These are phyloP conservation scores for Nitzschia palea DNA, from an alignment of 108 stramenopile species.

Conservation along the genomic window DNA sequence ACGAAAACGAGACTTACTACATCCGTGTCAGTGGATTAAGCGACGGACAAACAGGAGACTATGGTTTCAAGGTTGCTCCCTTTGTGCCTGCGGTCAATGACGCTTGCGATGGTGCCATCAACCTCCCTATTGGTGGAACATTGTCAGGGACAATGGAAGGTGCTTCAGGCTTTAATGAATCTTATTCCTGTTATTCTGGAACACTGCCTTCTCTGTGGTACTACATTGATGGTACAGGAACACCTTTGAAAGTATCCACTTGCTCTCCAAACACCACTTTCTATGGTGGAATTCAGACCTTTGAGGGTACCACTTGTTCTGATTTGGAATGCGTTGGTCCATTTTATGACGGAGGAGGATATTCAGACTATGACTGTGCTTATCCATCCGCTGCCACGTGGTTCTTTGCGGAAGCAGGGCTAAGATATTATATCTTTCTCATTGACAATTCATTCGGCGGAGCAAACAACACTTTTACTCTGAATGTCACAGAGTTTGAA, in stretches of 20 bases:
- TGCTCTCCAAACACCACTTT: slow-evolving; percentile 1
- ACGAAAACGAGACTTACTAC: not conserved
- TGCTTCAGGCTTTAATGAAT: not conserved
- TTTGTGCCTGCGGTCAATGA: slow-evolving; percentile 15
- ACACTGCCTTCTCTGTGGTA: slow-evolving; percentile 14
- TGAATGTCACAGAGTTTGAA: not conserved
- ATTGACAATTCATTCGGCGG: too few species aligned
- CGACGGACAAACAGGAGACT: slow-evolving; percentile 5
- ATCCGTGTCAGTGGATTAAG: slow-evolving; percentile 5
- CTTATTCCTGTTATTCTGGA: not conserved
- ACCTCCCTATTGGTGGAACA: not conserved
- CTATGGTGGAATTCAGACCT: not conserved
- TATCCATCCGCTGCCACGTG: not conserved
- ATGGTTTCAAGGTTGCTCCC: slow-evolving; percentile 6
- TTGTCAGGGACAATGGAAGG: not conserved
- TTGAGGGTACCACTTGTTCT: not conserved
- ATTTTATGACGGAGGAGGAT: not conserved
- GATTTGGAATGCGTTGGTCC: not conserved
- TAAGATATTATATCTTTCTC: slow-evolving; percentile 10
- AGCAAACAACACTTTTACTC: not conserved
- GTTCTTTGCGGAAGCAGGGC: slow-evolving; percentile 8
- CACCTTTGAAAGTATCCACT: slow-evolving; percentile 9
- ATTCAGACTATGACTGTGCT: too few species aligned
- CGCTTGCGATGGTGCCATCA: slow-evolving; percentile 6
- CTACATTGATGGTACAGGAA: slow-evolving; percentile 6